Conservation (phyloP, 768 basidiomycete genomes). For the Termitomyces sp. region DNA sequence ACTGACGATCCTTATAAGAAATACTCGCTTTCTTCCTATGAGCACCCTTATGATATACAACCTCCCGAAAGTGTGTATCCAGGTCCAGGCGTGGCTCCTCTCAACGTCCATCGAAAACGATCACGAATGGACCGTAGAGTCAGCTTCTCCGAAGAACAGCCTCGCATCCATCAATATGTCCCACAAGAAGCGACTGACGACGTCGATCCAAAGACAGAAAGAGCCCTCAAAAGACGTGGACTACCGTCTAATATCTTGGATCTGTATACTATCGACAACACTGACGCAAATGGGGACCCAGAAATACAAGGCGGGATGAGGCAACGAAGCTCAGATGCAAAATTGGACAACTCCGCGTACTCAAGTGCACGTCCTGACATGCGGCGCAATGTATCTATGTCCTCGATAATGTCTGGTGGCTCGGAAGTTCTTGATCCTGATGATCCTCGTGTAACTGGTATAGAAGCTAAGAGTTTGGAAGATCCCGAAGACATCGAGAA, state of each 20-base stretch:
- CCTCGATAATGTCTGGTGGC: slow-evolving; percentile 36
- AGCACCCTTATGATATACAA: slow-evolving; percentile 60
- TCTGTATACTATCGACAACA: slow-evolving; percentile 41
- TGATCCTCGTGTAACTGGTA: slow-evolving; percentile 67
- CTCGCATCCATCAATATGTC: slow-evolving; percentile 22
- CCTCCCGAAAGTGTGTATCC: slow-evolving; percentile 46
- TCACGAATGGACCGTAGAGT: slow-evolving; percentile 30
- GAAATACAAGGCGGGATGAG: slow-evolving; percentile 13
- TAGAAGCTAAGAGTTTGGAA: slow-evolving; percentile 44
- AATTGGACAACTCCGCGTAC: slow-evolving; percentile 20
- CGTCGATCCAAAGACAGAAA: slow-evolving; percentile 26
- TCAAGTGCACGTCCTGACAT: slow-evolving; percentile 25
- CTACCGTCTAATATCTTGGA: slow-evolving; percentile 51
- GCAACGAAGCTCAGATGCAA: slow-evolving; percentile 16
- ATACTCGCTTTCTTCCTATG: slow-evolving; percentile 52
- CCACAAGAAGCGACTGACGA: slow-evolving; percentile 14
- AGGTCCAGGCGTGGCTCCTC: slow-evolving; percentile 18
- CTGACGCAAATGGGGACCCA: slow-evolving; percentile 18
- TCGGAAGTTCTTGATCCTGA: slow-evolving; percentile 66
- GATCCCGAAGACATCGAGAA: slow-evolving; percentile 63
- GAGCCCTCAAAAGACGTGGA: slow-evolving; percentile 39
- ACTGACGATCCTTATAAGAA: slow-evolving; percentile 30
- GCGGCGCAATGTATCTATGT: slow-evolving; percentile 41
- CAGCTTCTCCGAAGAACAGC: slow-evolving; percentile 35
- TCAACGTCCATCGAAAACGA: slow-evolving; percentile 21